Conservation (phyloP, 2,329 filamentous ascomycete species). For the Helotiales sp. region DNA sequence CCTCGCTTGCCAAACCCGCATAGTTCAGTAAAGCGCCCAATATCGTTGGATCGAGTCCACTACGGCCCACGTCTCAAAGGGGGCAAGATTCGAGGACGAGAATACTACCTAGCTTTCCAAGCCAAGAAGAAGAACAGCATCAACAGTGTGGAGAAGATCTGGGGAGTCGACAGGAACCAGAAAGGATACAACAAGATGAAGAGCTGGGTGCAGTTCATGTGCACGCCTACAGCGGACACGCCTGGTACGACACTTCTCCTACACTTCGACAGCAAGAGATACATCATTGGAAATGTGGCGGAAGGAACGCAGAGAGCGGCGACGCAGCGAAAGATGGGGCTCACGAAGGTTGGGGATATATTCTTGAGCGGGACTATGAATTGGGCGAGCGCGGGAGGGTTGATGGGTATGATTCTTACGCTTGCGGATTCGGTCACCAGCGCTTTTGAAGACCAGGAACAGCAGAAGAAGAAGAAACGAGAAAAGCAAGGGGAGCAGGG, state of each 20-base stretch:
- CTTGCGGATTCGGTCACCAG: constrained; percentile 66
- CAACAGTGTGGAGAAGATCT: background rate
- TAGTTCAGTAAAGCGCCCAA: background rate
- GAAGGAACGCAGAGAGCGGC: constrained; percentile 85
- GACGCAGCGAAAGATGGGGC: constrained; percentile 54
- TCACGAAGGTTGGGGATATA: constrained; percentile 70
- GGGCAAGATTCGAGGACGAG: background rate
- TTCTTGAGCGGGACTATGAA: constrained; percentile 78
- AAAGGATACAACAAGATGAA: constrained; percentile 55
- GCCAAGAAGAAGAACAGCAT: background rate
- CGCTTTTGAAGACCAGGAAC: constrained; percentile 43
- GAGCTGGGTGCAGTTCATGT: constrained; percentile 71
- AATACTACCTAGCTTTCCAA: background rate
- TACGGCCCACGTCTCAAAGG: background rate
- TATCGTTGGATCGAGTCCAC: background rate
- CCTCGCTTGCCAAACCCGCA: background rate
- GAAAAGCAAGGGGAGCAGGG: constrained; percentile 9
- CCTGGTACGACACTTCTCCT: constrained; percentile 75
- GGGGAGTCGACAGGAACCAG: background rate
- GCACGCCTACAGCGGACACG: constrained; percentile 85
- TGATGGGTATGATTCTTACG: constrained; percentile 83
- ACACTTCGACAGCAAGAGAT: constrained; percentile 78
- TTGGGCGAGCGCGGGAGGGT: constrained; percentile 77
- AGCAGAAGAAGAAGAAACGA: constrained; percentile 35
- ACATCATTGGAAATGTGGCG: constrained; percentile 78